Percentiles rank a stretch among this genome's conserved stretches.
These are phyloP conservation scores for Schizosaccharomyces pombe DNA, from an alignment of 805 yeast species.

Conservation along the genomic window ASM294v3 CU329670.1:3418501-3419000, in stretches of 20 bases:
- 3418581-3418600: background rate
- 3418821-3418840: background rate
- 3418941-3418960: background rate
- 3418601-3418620: background rate
- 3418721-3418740: background rate
- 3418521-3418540: background rate
- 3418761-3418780: background rate
- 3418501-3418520: background rate
- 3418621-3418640: background rate
- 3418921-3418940: background rate
- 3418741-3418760: background rate
- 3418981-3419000: background rate
- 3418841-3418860: background rate
- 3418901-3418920: background rate
- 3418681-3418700: background rate
- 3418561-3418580: background rate
- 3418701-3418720: background rate
- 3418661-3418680: background rate
- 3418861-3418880: background rate
- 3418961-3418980: background rate
- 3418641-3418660: background rate
- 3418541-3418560: background rate
- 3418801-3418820: background rate
- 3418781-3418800: background rate
- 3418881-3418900: background rate